Base-by-base conservation (phyloP, 164 flowering plant species). In the Macadamia integrifolia region DNA sequence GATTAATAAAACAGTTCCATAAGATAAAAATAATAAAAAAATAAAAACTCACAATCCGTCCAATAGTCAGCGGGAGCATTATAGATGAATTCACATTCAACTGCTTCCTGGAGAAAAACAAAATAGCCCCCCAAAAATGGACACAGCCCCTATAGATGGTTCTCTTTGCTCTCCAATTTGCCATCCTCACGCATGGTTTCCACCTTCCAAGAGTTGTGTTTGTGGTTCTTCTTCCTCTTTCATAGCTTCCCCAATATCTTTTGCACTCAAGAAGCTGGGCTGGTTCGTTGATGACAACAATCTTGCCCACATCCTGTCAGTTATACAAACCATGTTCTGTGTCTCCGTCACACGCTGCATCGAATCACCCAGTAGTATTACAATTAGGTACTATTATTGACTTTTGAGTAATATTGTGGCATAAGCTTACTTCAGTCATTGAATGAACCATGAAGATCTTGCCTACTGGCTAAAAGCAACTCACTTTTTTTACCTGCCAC, bases 231-330 rank as follows among this genome's bases (percentile, higher is more conserved):
- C 18, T 53, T 53, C 18, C 18, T 11, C 18, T 53, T 17, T 53
- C 18, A 13, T 53, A n/a, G n/a, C 3, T 53, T 69, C 74, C 23
- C 8, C 14, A 0, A 68, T 40, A 44, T 72, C 76, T 60, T 71
- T 78, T 1, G 77, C 69, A 48, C 18, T 28, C 67, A 75, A n/a
- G 74, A 86, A 84, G 80, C 89, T 84, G 0, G 87, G 89, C 77
- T 85, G 87, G 73, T 82, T 82, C 30, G 89, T 85, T 13, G 89
- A 85, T 29, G 89, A 82, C 5, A 85, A 83, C 28, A 85, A 74
- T 57, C 89, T 65, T 14, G 89, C 89, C 89, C 89, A 85, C 86
- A 85, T 85, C 71, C 88, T 76, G 82, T 85, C 88, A 1, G 88
- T 85, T 53, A 83, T 85, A 44, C 83, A 87, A 29, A 85, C 87